Conservation (phyloP, 2,329 filamentous ascomycete species). For the Fusarium sp. region DNA sequence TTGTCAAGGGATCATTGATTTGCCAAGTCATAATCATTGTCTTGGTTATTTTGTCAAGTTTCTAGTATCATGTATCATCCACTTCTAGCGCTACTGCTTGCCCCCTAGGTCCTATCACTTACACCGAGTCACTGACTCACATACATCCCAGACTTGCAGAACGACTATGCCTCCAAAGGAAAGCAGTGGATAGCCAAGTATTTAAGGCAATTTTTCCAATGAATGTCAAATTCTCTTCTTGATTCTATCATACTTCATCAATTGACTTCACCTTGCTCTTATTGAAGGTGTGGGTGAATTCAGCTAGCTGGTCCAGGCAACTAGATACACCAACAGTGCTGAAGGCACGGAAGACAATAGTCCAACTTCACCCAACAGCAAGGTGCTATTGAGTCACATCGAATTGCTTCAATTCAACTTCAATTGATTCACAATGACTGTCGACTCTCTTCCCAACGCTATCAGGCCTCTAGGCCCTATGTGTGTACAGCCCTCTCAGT, state of each 20-base stretch:
- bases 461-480: conserved; percentile 42
- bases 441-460: conserved; percentile 1
- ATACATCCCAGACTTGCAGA: background rate
- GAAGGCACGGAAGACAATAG: background rate
- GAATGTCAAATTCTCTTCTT: background rate
- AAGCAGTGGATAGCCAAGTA: background rate
- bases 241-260: background rate
- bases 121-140: conserved; percentile 4
- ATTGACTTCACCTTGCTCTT: background rate
- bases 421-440: conserved; percentile 13
- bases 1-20: background rate
- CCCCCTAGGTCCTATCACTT: background rate
- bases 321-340: background rate
- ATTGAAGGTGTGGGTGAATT: background rate
- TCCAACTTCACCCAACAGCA: background rate
- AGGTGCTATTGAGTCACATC: background rate
- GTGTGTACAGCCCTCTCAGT: conserved; percentile 28
- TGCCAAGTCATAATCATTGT: background rate
- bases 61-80: background rate
- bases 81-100: background rate
- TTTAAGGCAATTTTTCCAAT: background rate
- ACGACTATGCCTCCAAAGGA: conserved; percentile 11
- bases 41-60: background rate
- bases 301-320: background rate
- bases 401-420: background rate